These are phyloP conservation scores for Trichoderma reesei DNA, from an alignment of 495 filamentous ascomycete species.

Conservation along the genomic window DNA sequence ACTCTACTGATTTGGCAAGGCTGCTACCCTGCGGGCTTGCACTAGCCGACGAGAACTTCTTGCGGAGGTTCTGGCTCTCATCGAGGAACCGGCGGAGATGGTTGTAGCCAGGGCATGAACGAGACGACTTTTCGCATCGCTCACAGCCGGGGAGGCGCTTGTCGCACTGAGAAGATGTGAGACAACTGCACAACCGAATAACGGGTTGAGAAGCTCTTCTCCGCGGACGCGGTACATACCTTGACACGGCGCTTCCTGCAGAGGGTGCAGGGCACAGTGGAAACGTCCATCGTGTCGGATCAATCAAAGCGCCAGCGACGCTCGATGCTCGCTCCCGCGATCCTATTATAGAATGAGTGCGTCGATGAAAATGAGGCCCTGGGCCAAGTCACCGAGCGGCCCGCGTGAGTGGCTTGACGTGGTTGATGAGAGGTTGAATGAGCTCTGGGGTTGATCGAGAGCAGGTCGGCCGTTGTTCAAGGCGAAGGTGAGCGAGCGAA, in stretches of 20 bases:
- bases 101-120: not conserved
- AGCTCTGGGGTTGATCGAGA: not conserved
- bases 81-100: constrained; percentile 1
- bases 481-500: not conserved
- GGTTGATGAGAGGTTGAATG: not conserved
- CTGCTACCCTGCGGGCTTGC: not conserved
- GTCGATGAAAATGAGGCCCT: not conserved
- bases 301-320: not conserved
- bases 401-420: constrained; percentile 1
- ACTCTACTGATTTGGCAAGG: not conserved
- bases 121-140: not conserved
- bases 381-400: not conserved
- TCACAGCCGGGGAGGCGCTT: not conserved
- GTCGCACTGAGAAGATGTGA: not conserved
- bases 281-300: constrained; percentile 1
- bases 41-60: not conserved
- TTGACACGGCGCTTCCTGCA: constrained; percentile 3
- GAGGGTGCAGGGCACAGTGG: constrained; percentile 1
- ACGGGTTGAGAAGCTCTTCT: not conserved
- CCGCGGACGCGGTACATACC: not conserved
- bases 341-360: not conserved
- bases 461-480: not conserved
- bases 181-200: not conserved
- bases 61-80: constrained; percentile 5
- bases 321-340: not conserved